These are phyloP conservation scores for maize (Zea mays) DNA, from an alignment of 176 grass and related monocot species.

Conservation along the genomic window DNA sequence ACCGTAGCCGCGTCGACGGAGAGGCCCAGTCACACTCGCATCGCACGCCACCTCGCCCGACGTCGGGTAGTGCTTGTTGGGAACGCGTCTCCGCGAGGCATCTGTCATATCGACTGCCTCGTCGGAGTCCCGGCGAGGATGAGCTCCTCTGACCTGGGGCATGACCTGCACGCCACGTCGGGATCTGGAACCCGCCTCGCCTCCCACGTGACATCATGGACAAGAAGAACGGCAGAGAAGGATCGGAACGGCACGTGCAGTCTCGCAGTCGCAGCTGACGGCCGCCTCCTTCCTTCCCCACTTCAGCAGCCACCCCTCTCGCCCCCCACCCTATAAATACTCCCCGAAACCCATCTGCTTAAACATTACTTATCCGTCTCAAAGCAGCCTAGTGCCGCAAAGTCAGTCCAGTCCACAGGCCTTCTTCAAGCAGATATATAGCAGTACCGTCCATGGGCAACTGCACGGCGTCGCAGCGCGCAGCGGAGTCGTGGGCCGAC, in stretches of 20 bases:
- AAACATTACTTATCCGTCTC: constrained; percentile 29
- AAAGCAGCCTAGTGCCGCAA: not conserved
- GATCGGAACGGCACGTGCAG: constrained; percentile 18
- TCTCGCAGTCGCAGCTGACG: constrained; percentile 21
- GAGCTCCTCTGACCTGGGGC: constrained; percentile 33
- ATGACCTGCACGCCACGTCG: constrained; percentile 38
- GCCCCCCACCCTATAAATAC: constrained; percentile 14
- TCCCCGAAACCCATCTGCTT: not conserved
- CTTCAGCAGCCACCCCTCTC: not conserved
- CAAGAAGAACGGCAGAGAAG: not conserved
- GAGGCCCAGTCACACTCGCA: not conserved
- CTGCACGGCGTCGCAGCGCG: constrained; percentile 43
- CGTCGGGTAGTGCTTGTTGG: not conserved
- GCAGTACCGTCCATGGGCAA: constrained; percentile 43
- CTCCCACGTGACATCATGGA: constrained; percentile 22
- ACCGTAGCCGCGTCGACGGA: not conserved
- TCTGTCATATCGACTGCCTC: not conserved
- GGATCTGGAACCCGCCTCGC: constrained; percentile 1
- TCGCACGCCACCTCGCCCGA: not conserved
- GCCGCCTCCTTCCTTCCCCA: not conserved
- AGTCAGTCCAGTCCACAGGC: not conserved
- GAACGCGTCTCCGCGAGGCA: constrained; percentile 9
- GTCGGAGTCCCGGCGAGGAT: not conserved
- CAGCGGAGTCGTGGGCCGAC: constrained; percentile 50
- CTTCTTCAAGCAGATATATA: not conserved